These are phyloP conservation scores for Globisporangium emineosum DNA, from an alignment of 352 stramenopile species.

Conservation along the genomic window DNA sequence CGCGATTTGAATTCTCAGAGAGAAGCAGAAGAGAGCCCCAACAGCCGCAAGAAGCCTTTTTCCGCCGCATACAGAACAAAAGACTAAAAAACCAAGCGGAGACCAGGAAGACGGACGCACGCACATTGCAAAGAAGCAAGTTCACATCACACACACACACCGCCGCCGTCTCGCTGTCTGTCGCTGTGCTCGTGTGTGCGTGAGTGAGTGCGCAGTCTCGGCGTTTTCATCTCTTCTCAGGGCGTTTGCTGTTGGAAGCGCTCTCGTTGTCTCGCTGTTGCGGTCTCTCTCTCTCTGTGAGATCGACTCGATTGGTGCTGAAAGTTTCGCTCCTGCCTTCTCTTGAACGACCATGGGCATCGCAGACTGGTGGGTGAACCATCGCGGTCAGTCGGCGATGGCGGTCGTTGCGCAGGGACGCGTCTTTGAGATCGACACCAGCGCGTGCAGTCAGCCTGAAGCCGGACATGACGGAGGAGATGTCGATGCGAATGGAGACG, in stretches of 20 bases:
- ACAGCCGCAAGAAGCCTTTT: conserved; percentile 6
- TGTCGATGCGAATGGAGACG: not conserved
- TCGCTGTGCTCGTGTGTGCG: not conserved
- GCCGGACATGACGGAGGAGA: not conserved
- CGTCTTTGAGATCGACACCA: conserved; percentile 12
- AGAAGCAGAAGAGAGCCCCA: conserved; percentile 1
- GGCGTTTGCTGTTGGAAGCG: not conserved
- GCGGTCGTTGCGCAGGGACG: conserved; percentile 4
- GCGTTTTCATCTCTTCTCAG: not conserved
- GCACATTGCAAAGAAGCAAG: not conserved
- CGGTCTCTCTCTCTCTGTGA: not conserved
- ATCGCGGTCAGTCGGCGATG: conserved; percentile 1
- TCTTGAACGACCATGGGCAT: conserved; percentile 12
- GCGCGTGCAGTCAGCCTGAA: not conserved
- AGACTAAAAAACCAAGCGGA: not conserved
- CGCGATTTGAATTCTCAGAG: conserved; percentile 8
- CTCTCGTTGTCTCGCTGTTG: not conserved
- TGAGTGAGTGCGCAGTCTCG: conserved; percentile 6
- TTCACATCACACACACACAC: too few species aligned
- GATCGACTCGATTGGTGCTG: not conserved
- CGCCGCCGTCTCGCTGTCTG: not conserved
- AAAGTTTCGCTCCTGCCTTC: not conserved
- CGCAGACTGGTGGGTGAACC: conserved; percentile 16
- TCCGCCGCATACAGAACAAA: conserved; percentile 5
- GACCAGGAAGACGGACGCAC: not conserved